These are phyloP conservation scores for Chlamydomonas sphaeroides DNA, from an alignment of 139 green algal genomes.

Conservation along the genomic window DNA sequence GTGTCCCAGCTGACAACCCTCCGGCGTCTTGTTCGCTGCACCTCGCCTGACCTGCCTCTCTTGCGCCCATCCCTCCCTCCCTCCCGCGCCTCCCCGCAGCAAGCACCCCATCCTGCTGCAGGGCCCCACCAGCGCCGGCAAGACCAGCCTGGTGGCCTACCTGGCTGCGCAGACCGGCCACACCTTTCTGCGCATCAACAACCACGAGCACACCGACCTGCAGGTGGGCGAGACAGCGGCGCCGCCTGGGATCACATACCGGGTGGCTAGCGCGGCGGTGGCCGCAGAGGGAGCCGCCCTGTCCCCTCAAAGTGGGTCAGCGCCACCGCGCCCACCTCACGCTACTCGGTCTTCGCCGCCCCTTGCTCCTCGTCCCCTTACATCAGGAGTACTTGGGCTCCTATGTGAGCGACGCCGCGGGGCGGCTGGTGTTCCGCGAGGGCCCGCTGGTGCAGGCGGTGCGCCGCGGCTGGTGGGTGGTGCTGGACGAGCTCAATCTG, in stretches of 20 bases:
- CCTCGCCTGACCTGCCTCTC: too few relatives aligned
- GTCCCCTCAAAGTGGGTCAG: too few relatives aligned
- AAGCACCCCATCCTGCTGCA: constrained; percentile 66
- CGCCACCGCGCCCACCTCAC: too few relatives aligned
- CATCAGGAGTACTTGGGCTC: constrained; percentile 95
- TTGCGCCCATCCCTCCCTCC: too few relatives aligned
- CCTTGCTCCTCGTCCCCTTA: background rate
- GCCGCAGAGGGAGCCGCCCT: too few relatives aligned
- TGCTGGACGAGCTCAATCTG: constrained; percentile 99
- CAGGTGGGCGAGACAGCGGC: constrained; percentile 49
- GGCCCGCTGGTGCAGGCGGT: constrained; percentile 94
- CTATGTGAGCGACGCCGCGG: constrained; percentile 82
- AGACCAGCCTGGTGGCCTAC: constrained; percentile 96
- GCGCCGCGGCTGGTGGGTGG: constrained; percentile 91
- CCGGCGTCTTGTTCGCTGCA: too few relatives aligned
- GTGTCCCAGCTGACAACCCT: too few relatives aligned
- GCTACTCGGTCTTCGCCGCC: too few relatives aligned
- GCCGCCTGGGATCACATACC: too few relatives aligned
- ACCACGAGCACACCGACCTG: constrained; percentile 99
- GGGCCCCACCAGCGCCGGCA: constrained; percentile 96
- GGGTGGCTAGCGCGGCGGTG: too few relatives aligned
- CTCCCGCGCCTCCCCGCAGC: background rate
- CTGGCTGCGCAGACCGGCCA: constrained; percentile 93
- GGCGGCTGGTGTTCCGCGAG: constrained; percentile 90
- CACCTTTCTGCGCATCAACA: constrained; percentile 98